A percentile compares a stretch with the other conserved stretches of the same genome.
Conservation (phyloP, 306 rosid genomes). For the Benincasa hispida region DNA sequence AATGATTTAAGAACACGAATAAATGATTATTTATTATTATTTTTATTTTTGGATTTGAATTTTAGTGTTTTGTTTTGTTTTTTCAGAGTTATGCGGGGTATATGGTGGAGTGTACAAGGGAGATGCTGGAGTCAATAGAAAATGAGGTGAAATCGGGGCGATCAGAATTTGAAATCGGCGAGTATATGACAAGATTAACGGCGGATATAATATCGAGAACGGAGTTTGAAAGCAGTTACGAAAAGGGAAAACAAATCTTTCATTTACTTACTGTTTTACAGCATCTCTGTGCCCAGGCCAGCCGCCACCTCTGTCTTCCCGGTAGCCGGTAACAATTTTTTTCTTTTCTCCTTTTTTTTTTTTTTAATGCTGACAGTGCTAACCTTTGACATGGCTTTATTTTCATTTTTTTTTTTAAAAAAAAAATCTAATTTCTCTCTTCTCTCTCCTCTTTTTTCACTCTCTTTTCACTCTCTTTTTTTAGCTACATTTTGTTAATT, state of each 20-base stretch:
- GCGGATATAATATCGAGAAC: conserved; percentile 89
- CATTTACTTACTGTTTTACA: conserved; percentile 55
- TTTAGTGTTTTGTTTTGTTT: background rate
- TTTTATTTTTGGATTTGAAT: background rate
- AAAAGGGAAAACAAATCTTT: conserved; percentile 80
- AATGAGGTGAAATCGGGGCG: conserved; percentile 31
- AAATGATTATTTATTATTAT: background rate
- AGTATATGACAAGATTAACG: conserved; percentile 51
- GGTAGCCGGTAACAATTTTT: conserved; percentile 61
- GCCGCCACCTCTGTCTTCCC: conserved; percentile 71
- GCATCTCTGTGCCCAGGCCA: conserved; percentile 70
- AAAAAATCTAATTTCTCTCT: too few relatives aligned
- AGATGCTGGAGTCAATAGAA: conserved; percentile 54
- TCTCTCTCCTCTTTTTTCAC: too few relatives aligned
- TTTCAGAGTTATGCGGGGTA: conserved; percentile 66
- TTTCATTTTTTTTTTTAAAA: too few relatives aligned
- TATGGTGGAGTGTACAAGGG: conserved; percentile 88
- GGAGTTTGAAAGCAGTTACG: conserved; percentile 60
- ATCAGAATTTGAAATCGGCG: conserved; percentile 63
- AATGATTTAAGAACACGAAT: background rate
- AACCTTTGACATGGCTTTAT: too few relatives aligned
- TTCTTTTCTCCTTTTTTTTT: too few relatives aligned
- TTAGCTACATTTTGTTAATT: too few relatives aligned
- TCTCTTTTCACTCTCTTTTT: too few relatives aligned
- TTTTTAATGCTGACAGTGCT: too few relatives aligned